Evolutionary conservation across 2,329 filamentous ascomycete genomes (phyloP).

Genomic region (Aspergillus alliaceus): DNA sequence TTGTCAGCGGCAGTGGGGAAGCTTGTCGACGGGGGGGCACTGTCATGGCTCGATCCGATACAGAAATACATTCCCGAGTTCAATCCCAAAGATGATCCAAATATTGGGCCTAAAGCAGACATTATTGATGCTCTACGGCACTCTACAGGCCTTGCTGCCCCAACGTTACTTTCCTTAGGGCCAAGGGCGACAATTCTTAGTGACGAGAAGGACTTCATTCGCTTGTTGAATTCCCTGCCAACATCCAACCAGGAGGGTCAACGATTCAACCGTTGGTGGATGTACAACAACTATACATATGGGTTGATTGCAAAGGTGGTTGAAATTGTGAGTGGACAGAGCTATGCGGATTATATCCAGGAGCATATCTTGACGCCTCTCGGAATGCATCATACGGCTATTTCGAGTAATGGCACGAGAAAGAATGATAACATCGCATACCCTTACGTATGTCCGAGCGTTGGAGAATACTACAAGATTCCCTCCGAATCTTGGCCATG

Average conservation of each 20-base stretch:
- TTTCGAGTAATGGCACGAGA: constrained; percentile 1
- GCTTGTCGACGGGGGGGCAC: too few relatives aligned
- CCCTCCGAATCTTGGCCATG: constrained; percentile 9
- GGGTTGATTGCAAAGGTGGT: constrained; percentile 23
- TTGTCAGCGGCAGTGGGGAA: constrained; percentile 24
- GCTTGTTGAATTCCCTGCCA: constrained; percentile 11
- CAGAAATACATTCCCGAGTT: constrained; percentile 16
- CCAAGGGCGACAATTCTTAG: constrained; percentile 4
- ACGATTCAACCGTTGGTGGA: constrained; percentile 15
- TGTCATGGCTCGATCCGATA: constrained; percentile 2
- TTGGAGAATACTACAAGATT: constrained; percentile 11
- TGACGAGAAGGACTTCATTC: constrained; percentile 6
- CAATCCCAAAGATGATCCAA: constrained; percentile 13
- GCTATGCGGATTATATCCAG: constrained; percentile 23
- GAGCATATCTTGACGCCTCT: constrained; percentile 24
- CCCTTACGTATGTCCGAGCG: constrained; percentile 13
- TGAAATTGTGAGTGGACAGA: constrained; percentile 18
- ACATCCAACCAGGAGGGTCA: constrained; percentile 11
- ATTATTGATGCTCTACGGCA: constrained; percentile 28
- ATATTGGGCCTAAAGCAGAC: constrained; percentile 17
- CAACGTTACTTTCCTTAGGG: constrained; percentile 6
- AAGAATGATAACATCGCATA: constrained; percentile 20
- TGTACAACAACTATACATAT: constrained; percentile 28
- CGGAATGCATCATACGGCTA: constrained; percentile 23
- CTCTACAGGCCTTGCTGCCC: constrained; percentile 18